Base-by-base conservation (phyloP, 2,329 filamentous ascomycete genomes). In the Phaeosphaeria sp. region DNA sequence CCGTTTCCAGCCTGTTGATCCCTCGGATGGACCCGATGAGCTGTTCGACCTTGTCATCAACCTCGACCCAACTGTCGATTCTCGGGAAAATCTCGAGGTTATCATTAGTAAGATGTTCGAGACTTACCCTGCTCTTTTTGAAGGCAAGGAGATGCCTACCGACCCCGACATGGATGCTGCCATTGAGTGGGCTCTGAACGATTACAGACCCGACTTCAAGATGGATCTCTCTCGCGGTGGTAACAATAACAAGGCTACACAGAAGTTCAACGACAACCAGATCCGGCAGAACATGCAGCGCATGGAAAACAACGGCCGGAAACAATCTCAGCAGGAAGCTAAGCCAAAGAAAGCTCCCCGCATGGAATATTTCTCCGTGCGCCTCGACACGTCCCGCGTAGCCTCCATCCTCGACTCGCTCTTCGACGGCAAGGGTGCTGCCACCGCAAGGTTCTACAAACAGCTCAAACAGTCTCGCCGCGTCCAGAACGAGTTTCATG, bases 401-500 rank as follows among this genome's bases (percentile, higher is more conserved):
- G 79, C 77, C 33, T 77, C 80, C 2, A 81, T 88, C 11, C 86
- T 98, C 2, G 87, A 93, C 10, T 85, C 85, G 50, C 80, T 90
- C 15, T 97, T 99, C 76, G 79, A 81, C 21, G 78, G 80, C 6
- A 78, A 82, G 6, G 68, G 85, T 0, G 77, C 87, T 4, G 79
- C 85, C 17, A 82, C 80, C 30, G 80, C 86, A n/a, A 82, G 80
- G 21, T 89, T 97, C 71, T 99, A 91, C 80, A 86, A 85, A 67
- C 86, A 91, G 56, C 84, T 99, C 33, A 86, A 90, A 75, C 84
- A 90, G 65, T 85, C 83, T 2, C 85, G 89, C 20, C 90, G 95
- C 54, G 79, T 98, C 6, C 94, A 98, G 77, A 73, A 84, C n/a
- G 84, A 88, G 42, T 99, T 98, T 75, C 95, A 99, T 74, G 91